Evolutionary conservation across 257 asterid genomes (phyloP), one percentile per base, ranked within the genome.

Genomic region (Marsdenia floribunda): DNA sequence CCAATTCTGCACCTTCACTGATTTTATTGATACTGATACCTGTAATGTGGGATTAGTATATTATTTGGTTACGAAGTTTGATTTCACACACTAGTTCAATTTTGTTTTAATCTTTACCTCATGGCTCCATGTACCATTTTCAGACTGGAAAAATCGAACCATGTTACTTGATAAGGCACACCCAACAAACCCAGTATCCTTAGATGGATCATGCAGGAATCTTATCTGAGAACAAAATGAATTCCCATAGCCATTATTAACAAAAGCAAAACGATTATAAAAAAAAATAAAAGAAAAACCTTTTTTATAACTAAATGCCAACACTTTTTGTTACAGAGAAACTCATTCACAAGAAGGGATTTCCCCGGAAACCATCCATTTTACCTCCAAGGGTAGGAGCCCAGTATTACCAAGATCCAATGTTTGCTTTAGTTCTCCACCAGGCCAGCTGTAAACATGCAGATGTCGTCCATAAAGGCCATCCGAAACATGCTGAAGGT

Each of bases 361-460:
- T 11, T 33, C 18, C 5, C 19, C 14, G 12, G 4, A 29, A 29
- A 29, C 33, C 33, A 29, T 29, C 33, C 33, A 7, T 13, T 29
- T 88, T 71, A 87, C 98, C 98, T 95, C 99, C 81, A 95, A 80
- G 38, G 99, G 99, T 19, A 92, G 75, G 72, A 95, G 93, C 5
- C 99, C 98, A 0, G 97, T 82, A 75, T 70, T 86, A 53, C 99
- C 99, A 81, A 95, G 98, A 88, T 95, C 99, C 87, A 95, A 75
- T 3, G 97, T 95, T 83, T 95, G 94, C 80, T 88, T 86, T 82
- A 95, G 81, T 86, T 92, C 97, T 22, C 99, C 96, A 67, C 75
- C 97, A 1, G 98, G 99, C 99, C 99, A 95, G 80, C 88, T 89
- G 74, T 95, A 95, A 2, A 95, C 91, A 44, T 90, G 96, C 88